These are phyloP conservation scores for Pseudocercospora eumusae DNA, from an alignment of 2,329 filamentous ascomycete genomes.

Conservation along the genomic window DNA sequence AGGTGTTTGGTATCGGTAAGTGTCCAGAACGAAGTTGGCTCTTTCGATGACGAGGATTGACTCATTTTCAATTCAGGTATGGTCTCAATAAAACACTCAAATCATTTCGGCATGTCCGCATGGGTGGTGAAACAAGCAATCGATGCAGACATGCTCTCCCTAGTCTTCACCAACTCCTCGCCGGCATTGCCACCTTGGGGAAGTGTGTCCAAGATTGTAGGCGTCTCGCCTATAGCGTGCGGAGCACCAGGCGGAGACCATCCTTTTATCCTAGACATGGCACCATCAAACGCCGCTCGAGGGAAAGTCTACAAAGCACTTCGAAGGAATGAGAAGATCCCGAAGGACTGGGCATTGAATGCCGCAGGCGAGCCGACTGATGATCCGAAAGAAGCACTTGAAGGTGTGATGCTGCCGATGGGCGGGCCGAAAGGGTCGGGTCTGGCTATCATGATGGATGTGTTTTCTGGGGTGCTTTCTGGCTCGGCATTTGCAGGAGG, in stretches of 20 bases:
- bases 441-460: background rate
- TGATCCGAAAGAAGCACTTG: background rate
- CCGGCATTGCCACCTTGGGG: background rate
- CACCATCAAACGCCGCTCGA: background rate
- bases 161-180: background rate
- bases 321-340: background rate
- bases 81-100: background rate
- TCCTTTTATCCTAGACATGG: background rate
- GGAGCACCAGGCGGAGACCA: background rate
- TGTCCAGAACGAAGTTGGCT: background rate
- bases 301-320: background rate
- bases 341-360: background rate
- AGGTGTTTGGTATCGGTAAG: background rate
- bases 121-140: background rate
- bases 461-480: background rate
- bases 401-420: background rate
- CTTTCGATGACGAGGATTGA: too few species aligned
- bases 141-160: background rate
- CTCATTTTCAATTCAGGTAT: background rate
- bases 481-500: background rate
- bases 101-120: background rate
- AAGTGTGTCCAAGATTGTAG: background rate
- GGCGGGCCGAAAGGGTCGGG: background rate
- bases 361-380: background rate
- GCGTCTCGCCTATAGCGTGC: background rate